These are phyloP conservation scores for Fusarium sororula DNA, from an alignment of 2,329 filamentous ascomycete genomes.

Conservation along the genomic window DNA sequence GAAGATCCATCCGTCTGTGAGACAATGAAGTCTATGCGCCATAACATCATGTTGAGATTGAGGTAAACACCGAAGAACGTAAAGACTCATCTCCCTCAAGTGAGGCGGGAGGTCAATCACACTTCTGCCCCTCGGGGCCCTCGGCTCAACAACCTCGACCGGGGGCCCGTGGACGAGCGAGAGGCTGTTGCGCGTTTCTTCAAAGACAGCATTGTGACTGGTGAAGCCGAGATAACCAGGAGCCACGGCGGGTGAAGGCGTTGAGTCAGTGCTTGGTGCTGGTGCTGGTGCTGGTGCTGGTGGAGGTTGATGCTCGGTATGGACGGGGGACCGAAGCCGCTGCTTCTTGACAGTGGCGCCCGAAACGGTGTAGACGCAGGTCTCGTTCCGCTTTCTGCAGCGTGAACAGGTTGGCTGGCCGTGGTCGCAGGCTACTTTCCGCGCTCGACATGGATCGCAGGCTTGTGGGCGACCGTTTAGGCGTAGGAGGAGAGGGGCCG, in stretches of 20 bases:
- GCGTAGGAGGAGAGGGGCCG: constrained; percentile 36
- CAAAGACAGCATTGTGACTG: constrained; percentile 53
- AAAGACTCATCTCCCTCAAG: constrained; percentile 50
- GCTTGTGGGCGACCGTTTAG: constrained; percentile 44
- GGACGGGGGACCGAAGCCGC: constrained; percentile 14
- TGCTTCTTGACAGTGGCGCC: constrained; percentile 29
- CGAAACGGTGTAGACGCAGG: constrained; percentile 50
- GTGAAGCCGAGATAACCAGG: constrained; percentile 57
- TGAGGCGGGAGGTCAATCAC: constrained; percentile 36
- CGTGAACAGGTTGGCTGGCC: constrained; percentile 51
- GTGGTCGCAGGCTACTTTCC: constrained; percentile 57
- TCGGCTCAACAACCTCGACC: constrained; percentile 5
- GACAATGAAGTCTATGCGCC: constrained; percentile 32
- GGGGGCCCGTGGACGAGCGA: constrained; percentile 45
- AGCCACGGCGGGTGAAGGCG: constrained; percentile 27
- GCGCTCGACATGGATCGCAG: constrained; percentile 51
- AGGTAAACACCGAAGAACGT: constrained; percentile 51
- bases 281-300: background rate
- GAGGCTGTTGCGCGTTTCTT: constrained; percentile 53
- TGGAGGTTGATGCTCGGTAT: background rate
- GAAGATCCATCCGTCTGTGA: constrained; percentile 47
- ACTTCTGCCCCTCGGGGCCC: background rate
- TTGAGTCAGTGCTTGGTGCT: constrained; percentile 5
- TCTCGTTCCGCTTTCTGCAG: constrained; percentile 49
- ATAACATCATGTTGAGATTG: constrained; percentile 28